Evolutionary conservation across 148 eudicot species (phyloP).

Genomic region (Silene latifolia): DNA sequence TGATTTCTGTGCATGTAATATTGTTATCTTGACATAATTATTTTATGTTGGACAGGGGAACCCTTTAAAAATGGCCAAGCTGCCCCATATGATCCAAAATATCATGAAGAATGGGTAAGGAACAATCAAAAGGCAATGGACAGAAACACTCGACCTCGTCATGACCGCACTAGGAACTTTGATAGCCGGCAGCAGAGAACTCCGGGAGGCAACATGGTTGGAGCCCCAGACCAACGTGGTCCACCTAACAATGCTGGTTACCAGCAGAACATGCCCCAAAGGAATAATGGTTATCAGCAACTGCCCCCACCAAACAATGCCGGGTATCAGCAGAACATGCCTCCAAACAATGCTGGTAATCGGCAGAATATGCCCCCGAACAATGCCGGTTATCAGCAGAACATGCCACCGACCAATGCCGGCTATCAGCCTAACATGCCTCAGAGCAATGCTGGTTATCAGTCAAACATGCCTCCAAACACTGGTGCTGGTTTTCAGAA

Average conservation of each 20-base stretch:
- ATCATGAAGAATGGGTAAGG: conserved; percentile 93
- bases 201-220: conserved; percentile 18
- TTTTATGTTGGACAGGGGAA: conserved; percentile 55
- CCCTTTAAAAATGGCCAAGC: conserved; percentile 90
- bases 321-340: conserved; percentile 14
- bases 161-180: conserved; percentile 67
- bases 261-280: conserved; percentile 24
- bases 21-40: background rate
- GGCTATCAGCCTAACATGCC: conserved; percentile 13
- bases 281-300: conserved; percentile 20
- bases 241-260: conserved; percentile 15
- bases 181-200: conserved; percentile 22
- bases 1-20: background rate
- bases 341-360: conserved; percentile 14
- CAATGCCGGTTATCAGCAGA: conserved; percentile 21
- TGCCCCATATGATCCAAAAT: conserved; percentile 94
- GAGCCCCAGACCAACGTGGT: conserved; percentile 13
- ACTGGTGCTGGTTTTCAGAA: conserved; percentile 11
- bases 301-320: conserved; percentile 20
- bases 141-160: conserved; percentile 84
- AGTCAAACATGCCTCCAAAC: background rate
- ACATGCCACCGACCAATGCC: conserved; percentile 9
- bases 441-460: background rate
- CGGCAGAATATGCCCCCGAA: background rate
- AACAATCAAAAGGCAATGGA: conserved; percentile 87